A percentile compares a stretch with the other conserved stretches of the same genome.
Conservation (phyloP, 352 stramenopile genomes). For the Aphanomyces euteiches region DNA sequence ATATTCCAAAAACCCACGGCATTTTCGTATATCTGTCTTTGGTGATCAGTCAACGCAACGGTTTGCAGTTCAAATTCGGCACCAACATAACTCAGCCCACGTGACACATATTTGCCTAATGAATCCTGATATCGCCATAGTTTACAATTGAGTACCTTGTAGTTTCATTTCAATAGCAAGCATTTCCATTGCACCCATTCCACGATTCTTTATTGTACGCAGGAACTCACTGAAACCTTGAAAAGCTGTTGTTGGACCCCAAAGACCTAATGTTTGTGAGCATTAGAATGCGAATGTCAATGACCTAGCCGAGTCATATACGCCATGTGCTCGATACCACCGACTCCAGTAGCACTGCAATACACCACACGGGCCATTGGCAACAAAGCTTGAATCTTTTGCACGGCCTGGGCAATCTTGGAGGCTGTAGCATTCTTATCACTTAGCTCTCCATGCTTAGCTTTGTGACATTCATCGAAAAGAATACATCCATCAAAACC, state of each 20-base stretch:
- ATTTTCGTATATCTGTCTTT: constrained; percentile 37
- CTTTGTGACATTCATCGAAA: constrained; percentile 72
- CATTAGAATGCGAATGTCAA: not conserved
- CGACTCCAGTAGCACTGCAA: constrained; percentile 64
- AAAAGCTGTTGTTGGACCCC: constrained; percentile 48
- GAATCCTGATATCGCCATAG: not conserved
- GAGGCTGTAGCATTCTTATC: constrained; percentile 35
- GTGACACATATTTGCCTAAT: constrained; percentile 28
- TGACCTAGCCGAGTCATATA: constrained; percentile 57
- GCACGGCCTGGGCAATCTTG: constrained; percentile 48
- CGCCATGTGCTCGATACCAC: constrained; percentile 60
- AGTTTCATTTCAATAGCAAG: constrained; percentile 72
- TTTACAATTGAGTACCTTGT: constrained; percentile 31
- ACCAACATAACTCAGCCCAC: constrained; percentile 32
- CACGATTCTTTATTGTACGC: constrained; percentile 47
- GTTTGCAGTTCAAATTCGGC: constrained; percentile 34
- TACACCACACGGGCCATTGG: constrained; percentile 66
- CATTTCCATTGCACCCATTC: constrained; percentile 68
- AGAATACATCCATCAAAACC: constrained; percentile 50
- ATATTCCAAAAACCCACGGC: constrained; percentile 27
- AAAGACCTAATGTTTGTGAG: constrained; percentile 37
- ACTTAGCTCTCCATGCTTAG: constrained; percentile 57
- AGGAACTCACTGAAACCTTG: constrained; percentile 51
- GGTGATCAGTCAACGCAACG: constrained; percentile 18
- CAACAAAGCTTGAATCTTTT: constrained; percentile 51